These are phyloP conservation scores for Sphaerulina populicola DNA, from an alignment of 2,329 filamentous ascomycete species.

Conservation along the genomic window DNA sequence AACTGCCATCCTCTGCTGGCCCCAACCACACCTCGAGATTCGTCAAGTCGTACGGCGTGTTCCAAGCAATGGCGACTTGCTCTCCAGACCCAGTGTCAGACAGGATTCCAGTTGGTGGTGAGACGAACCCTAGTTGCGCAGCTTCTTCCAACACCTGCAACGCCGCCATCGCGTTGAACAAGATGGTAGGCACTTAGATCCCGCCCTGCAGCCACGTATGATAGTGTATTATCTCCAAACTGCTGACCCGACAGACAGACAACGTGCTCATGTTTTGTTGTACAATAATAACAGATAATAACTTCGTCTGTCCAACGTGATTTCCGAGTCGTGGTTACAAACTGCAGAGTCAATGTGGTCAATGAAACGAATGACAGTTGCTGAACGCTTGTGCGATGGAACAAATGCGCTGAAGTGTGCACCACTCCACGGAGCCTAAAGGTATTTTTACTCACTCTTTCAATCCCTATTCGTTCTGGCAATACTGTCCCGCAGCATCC, in stretches of 20 bases:
- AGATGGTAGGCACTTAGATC: neutral
- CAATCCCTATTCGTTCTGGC: neutral
- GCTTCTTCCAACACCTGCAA: slow-evolving; percentile 10
- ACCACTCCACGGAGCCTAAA: neutral
- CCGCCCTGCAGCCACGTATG: neutral
- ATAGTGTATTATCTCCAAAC: neutral
- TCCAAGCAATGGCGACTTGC: slow-evolving; percentile 15
- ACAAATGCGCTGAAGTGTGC: neutral
- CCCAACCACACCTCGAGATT: slow-evolving; percentile 14
- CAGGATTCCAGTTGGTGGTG: slow-evolving; percentile 1
- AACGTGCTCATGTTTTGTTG: neutral
- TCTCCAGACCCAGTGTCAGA: neutral
- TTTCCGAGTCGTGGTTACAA: neutral
- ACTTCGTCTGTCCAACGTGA: neutral
- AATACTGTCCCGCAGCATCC: neutral
- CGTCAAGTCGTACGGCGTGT: slow-evolving; percentile 14
- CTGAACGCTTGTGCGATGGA: neutral
- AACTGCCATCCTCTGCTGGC: slow-evolving; percentile 12
- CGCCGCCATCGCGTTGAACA: slow-evolving; percentile 4
- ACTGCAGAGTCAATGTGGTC: neutral
- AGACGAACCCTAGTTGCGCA: slow-evolving; percentile 9
- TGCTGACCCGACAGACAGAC: no score
- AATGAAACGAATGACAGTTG: neutral
- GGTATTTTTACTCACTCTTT: neutral
- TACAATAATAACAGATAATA: neutral